phyloP scores from a whole-genome alignment of 257 asterid species.

The Nicotiana sylvestris region DNA sequence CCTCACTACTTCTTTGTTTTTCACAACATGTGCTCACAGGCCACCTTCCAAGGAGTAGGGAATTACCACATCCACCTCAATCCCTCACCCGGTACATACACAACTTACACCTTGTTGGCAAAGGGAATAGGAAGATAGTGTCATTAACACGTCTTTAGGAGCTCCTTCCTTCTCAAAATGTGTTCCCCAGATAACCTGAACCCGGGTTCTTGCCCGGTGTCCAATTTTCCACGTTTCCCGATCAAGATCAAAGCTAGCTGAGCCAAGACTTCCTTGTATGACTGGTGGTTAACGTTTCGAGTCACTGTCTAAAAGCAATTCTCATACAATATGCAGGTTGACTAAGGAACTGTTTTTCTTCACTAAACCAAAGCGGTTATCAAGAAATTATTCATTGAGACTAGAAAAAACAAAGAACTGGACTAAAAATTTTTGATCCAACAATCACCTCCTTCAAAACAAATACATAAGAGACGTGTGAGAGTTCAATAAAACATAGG shows the following conservation, averaged over 20 bases:
- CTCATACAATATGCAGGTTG: neutral
- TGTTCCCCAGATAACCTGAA: neutral
- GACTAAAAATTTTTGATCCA: neutral
- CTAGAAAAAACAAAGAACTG: neutral
- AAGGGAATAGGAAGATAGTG: no score
- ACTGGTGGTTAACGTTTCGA: neutral
- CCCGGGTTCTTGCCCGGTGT: neutral
- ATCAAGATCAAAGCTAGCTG: neutral
- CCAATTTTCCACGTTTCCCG: neutral
- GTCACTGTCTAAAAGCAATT: neutral
- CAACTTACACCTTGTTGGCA: no score
- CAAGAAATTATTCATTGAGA: neutral
- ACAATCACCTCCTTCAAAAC: neutral
- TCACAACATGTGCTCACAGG: neutral
- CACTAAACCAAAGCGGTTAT: neutral
- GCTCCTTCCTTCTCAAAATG: neutral
- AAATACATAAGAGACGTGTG: neutral
- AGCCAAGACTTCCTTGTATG: neutral
- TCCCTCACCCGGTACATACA: neutral
- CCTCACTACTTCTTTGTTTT: neutral
- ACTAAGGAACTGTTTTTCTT: neutral
- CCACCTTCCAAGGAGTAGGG: neutral
- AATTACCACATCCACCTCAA: no score
- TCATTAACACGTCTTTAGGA: neutral
- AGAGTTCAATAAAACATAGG: neutral